Conservation (phyloP, 2,329 filamentous ascomycete species). For the Cordyceps tenuipes region DNA sequence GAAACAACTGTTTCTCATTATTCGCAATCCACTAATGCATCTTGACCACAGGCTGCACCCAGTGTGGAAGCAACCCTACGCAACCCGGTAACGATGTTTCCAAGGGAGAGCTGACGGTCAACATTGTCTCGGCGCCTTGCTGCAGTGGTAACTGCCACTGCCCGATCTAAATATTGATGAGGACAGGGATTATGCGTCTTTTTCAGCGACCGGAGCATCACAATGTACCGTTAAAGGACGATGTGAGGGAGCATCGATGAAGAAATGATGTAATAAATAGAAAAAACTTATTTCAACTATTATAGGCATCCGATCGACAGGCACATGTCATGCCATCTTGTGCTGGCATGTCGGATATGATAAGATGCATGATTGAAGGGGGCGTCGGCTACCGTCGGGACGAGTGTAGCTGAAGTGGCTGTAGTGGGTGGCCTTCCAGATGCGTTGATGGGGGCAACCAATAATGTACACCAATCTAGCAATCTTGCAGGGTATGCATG, state of each 20-base stretch:
- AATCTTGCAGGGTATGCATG: too few species aligned
- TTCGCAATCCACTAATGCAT: not conserved
- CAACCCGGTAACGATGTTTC: conserved; percentile 15
- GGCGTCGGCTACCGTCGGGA: too few species aligned
- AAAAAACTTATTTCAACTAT: not conserved
- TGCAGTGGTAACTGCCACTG: conserved; percentile 14
- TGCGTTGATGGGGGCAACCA: too few species aligned
- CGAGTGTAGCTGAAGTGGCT: too few species aligned
- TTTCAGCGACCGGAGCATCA: too few species aligned
- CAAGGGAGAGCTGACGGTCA: conserved; percentile 16
- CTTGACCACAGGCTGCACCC: conserved; percentile 7
- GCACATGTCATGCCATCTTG: not conserved
- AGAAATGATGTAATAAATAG: not conserved
- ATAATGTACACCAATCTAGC: too few species aligned
- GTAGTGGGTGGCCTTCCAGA: too few species aligned
- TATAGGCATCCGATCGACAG: not conserved
- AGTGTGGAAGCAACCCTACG: conserved; percentile 16
- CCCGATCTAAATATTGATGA: not conserved
- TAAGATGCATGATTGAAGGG: too few species aligned
- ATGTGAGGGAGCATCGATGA: not conserved
- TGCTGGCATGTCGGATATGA: too few species aligned
- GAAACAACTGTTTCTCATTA: not conserved
- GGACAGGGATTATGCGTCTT: not conserved
- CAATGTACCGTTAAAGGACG: not conserved
- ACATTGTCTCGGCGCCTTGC: conserved; percentile 14